phyloP scores from a whole-genome alignment of 805 yeast genomes.

The Wickerhamiella azymoides region DNA sequence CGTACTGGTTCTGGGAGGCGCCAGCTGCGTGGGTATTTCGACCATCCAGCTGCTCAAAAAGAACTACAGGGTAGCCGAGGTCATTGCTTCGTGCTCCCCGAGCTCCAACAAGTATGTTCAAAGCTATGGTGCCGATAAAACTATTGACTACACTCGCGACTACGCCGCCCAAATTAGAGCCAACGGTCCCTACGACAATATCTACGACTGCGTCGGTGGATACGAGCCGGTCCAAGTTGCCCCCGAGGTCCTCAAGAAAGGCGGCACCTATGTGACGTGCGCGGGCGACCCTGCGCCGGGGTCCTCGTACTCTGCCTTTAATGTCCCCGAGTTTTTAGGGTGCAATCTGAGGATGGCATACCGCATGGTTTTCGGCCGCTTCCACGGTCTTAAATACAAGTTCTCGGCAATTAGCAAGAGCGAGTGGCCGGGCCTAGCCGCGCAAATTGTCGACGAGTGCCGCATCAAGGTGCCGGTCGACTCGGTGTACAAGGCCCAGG shows the following conservation, averaged over 20 bases:
- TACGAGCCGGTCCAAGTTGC: slow-evolving; percentile 34
- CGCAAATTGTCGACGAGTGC: slow-evolving; percentile 34
- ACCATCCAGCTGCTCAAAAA: slow-evolving; percentile 44
- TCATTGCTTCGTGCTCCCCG: slow-evolving; percentile 43
- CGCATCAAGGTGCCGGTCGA: slow-evolving; percentile 38
- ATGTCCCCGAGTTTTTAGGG: not conserved
- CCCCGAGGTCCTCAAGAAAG: slow-evolving; percentile 33
- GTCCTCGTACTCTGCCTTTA: slow-evolving; percentile 9
- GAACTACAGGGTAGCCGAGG: slow-evolving; percentile 32
- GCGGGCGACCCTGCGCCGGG: slow-evolving; percentile 37
- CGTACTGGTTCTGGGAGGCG: slow-evolving; percentile 58
- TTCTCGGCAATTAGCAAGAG: slow-evolving; percentile 5
- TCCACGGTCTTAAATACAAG: slow-evolving; percentile 23
- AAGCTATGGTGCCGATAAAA: slow-evolving; percentile 41
- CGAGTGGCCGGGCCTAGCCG: slow-evolving; percentile 32
- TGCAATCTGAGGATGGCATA: slow-evolving; percentile 18
- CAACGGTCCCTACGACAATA: slow-evolving; percentile 30
- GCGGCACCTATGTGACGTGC: slow-evolving; percentile 38
- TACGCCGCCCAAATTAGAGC: not conserved
- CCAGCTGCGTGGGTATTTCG: slow-evolving; percentile 51
- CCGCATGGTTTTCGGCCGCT: slow-evolving; percentile 21
- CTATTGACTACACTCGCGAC: slow-evolving; percentile 22
- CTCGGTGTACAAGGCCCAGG: slow-evolving; percentile 35
- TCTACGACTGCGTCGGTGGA: slow-evolving; percentile 55
- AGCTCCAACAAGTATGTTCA: slow-evolving; percentile 33